Evolutionary conservation across 257 asterid species (phyloP).

Genomic region (Solanum bulbocastanum): DNA sequence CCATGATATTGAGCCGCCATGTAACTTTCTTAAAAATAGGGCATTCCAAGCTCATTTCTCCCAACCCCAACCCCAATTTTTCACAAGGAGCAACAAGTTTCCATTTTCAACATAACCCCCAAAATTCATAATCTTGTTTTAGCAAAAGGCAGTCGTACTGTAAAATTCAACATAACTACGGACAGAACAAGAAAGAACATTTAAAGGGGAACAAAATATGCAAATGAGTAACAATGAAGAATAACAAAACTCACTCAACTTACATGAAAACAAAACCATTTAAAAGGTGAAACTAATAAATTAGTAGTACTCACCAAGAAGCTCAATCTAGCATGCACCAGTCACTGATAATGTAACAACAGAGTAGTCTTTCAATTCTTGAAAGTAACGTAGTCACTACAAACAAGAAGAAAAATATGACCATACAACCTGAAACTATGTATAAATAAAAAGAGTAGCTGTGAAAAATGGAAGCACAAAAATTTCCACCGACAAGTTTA

Average conservation of each 20-base stretch:
- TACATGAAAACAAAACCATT: not conserved
- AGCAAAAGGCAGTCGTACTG: not conserved
- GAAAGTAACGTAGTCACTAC: not conserved
- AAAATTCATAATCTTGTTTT: not conserved
- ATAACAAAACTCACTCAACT: not conserved
- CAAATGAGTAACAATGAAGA: not conserved
- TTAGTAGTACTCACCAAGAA: not conserved
- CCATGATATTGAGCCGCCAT: not conserved
- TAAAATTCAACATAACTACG: not conserved
- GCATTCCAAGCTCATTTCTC: too few relatives aligned
- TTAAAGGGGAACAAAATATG: not conserved
- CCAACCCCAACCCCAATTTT: not conserved
- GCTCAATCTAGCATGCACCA: not conserved
- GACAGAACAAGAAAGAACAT: not conserved
- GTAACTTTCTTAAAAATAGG: too few relatives aligned
- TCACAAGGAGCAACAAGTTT: not conserved
- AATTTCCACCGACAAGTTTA: not conserved
- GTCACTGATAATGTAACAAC: not conserved
- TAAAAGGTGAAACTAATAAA: not conserved
- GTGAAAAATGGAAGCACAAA: not conserved
- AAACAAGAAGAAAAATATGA: not conserved
- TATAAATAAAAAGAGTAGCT: not conserved
- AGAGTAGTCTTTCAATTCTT: not conserved
- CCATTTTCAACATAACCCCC: not conserved
- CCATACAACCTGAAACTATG: not conserved